phyloP scores from a whole-genome alignment of 1,284 basidiomycete species.

The Nidula niveotomentosa region DNA sequence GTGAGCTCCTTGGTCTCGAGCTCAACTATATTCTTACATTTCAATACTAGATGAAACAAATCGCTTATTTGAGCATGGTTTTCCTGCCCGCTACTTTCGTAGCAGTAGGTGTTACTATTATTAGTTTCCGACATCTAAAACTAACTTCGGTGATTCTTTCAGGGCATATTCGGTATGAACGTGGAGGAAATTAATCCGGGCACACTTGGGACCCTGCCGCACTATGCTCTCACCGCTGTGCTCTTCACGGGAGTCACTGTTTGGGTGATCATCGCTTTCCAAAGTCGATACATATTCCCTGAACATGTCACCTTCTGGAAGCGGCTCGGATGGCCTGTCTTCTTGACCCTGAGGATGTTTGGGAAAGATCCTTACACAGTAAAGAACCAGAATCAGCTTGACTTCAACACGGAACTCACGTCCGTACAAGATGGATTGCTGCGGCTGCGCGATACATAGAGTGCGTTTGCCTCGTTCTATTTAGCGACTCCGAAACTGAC shows the following conservation, averaged over 20 bases:
- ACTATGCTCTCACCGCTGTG: slow-evolving; percentile 29
- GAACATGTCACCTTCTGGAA: slow-evolving; percentile 1
- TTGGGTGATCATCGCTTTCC: slow-evolving; percentile 36
- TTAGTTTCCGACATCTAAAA: slow-evolving; percentile 1
- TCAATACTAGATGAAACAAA: slow-evolving; percentile 41
- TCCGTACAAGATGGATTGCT: too few species aligned
- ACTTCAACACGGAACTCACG: not conserved
- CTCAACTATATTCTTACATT: not conserved
- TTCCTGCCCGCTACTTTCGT: slow-evolving; percentile 53
- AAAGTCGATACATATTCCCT: slow-evolving; percentile 20
- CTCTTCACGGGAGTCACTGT: slow-evolving; percentile 30
- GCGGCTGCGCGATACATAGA: not conserved
- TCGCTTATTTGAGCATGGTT: slow-evolving; percentile 51
- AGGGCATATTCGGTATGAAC: slow-evolving; percentile 36
- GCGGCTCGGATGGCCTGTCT: slow-evolving; percentile 4
- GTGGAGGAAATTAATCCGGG: slow-evolving; percentile 21
- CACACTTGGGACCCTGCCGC: slow-evolving; percentile 24
- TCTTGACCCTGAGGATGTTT: not conserved
- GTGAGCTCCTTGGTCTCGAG: not conserved
- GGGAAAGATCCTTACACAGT: slow-evolving; percentile 5
- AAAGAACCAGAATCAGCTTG: not conserved
- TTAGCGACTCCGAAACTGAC: too few species aligned
- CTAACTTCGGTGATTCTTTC: not conserved
- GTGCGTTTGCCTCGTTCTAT: too few species aligned
- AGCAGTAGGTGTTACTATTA: slow-evolving; percentile 32